These are phyloP conservation scores for Rossbeevera mucosa DNA, from an alignment of 768 basidiomycete species.

Conservation along the genomic window DNA sequence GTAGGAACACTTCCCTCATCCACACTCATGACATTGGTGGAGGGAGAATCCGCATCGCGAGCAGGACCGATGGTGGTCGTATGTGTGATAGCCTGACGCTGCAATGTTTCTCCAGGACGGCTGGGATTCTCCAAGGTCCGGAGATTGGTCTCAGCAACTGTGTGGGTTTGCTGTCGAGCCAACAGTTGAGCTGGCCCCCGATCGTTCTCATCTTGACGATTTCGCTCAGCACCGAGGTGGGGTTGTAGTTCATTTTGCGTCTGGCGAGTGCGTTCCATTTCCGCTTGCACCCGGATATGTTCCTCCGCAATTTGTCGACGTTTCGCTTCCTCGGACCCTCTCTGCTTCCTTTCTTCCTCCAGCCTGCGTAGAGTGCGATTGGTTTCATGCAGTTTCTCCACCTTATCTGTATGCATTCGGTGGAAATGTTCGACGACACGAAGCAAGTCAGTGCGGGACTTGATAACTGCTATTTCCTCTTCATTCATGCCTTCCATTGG, in stretches of 20 bases:
- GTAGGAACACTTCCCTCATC: background rate
- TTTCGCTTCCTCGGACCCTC: conserved; percentile 15
- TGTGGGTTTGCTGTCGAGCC: conserved; percentile 9
- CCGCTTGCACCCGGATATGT: conserved; percentile 2
- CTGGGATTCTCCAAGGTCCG: conserved; percentile 1
- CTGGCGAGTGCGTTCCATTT: conserved; percentile 11
- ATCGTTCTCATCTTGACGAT: conserved; percentile 3
- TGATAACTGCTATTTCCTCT: conserved; percentile 8
- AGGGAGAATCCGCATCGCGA: background rate
- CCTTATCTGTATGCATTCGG: conserved; percentile 15
- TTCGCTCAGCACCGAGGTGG: conserved; percentile 6
- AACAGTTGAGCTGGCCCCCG: conserved; percentile 5
- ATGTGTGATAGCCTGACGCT: conserved; percentile 25
- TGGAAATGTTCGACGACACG: conserved; percentile 12
- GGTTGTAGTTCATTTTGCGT: conserved; percentile 2
- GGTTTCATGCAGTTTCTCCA: conserved; percentile 15
- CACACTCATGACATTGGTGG: background rate
- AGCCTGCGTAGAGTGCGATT: conserved; percentile 18
- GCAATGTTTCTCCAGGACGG: background rate
- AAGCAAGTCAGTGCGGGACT: conserved; percentile 11
- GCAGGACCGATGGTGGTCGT: conserved; percentile 26
- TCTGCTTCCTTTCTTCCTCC: conserved; percentile 22
- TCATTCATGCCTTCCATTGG: conserved; percentile 22
- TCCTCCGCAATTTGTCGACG: conserved; percentile 12
- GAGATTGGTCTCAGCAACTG: conserved; percentile 3